Conservation (phyloP, 208 protist species). For the Porcisia hertigi region DNA sequence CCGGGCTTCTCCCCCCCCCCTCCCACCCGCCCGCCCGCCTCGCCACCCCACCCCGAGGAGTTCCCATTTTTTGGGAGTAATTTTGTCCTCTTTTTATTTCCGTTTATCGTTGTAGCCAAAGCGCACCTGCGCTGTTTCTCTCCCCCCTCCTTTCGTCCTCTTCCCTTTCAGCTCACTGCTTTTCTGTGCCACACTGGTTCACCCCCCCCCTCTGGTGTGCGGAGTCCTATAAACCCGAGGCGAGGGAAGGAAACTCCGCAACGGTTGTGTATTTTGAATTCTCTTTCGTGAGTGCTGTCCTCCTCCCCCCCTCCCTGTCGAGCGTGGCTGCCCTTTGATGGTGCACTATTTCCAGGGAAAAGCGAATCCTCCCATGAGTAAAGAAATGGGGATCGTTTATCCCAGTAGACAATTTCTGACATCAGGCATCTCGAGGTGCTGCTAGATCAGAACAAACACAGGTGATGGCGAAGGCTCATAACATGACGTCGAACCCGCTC, state of each 20-base stretch:
- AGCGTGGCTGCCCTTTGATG: neutral
- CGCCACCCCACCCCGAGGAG: too few species aligned
- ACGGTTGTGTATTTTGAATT: neutral
- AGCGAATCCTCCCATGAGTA: neutral
- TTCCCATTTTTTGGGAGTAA: neutral
- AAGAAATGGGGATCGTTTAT: neutral
- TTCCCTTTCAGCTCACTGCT: neutral
- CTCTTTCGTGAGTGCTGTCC: neutral
- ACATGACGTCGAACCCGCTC: neutral
- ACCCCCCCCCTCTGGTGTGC: neutral
- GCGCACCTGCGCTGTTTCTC: too few species aligned
- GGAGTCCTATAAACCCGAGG: neutral
- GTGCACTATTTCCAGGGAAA: neutral
- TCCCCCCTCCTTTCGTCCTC: too few species aligned
- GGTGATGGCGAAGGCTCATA: neutral
- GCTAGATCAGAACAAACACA: neutral
- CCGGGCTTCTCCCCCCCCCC: neutral
- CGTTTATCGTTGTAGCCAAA: too few species aligned
- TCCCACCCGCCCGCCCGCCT: neutral
- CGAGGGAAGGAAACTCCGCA: neutral
- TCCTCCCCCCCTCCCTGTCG: neutral
- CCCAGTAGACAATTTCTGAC: neutral
- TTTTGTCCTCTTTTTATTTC: neutral
- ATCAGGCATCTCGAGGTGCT: neutral
- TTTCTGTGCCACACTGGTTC: too few species aligned